Conservation (phyloP, 805 yeast species). For the Yarrowia porcina region DNA sequence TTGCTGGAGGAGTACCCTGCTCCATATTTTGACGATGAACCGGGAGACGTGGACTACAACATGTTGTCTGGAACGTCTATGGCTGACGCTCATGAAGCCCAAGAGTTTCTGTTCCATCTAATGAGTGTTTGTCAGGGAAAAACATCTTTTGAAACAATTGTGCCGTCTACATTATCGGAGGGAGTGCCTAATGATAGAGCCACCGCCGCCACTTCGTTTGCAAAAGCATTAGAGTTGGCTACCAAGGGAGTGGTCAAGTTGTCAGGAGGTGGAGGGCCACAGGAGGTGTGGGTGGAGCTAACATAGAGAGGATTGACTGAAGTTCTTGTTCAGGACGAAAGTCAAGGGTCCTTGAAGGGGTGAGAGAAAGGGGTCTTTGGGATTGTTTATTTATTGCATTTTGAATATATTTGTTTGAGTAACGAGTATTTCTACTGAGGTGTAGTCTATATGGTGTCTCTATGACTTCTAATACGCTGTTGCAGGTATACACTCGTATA, state of each 20-base stretch:
- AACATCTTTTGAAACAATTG: constrained; percentile 29
- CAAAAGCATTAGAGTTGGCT: neutral
- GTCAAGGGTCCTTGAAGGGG: too few species aligned
- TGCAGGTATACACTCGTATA: too few species aligned
- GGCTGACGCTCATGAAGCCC: constrained; percentile 1
- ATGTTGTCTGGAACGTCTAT: neutral
- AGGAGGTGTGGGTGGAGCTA: neutral
- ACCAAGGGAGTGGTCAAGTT: neutral
- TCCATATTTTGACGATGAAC: neutral
- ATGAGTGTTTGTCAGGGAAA: constrained; percentile 8
- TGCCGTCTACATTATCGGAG: neutral
- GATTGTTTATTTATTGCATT: too few species aligned
- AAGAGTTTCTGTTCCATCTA: constrained; percentile 11
- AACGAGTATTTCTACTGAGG: too few species aligned
- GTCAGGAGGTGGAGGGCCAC: neutral
- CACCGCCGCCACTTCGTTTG: constrained; percentile 5
- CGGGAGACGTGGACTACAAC: neutral
- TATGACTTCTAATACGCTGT: too few species aligned
- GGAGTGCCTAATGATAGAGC: neutral
- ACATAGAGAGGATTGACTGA: too few species aligned
- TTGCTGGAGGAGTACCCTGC: neutral
- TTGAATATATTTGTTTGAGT: too few species aligned
- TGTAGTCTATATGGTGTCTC: too few species aligned
- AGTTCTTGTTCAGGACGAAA: too few species aligned
- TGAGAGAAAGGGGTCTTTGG: too few species aligned